A percentile compares a stretch with the other conserved stretches of the same genome.
Evolutionary conservation across 305 asterid species (phyloP).

Genomic region (Fraxinus angustifolia): DNA sequence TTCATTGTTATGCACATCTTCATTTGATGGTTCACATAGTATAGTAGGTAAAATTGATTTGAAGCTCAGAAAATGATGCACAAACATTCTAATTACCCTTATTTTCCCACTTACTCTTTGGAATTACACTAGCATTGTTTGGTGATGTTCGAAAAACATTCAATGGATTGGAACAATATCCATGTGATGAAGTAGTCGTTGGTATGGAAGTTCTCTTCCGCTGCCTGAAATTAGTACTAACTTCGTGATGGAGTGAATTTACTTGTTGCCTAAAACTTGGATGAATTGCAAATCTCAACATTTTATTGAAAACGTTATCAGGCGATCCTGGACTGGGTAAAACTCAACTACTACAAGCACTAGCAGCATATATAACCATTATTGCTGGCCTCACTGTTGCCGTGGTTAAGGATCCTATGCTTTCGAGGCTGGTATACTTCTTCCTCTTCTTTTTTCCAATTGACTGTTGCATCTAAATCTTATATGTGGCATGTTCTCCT

Average conservation of each 20-base stretch:
- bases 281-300: neutral
- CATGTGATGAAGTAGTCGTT: neutral
- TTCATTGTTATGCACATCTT: neutral
- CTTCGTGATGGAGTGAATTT: neutral
- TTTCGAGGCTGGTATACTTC: neutral
- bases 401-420: neutral
- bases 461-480: neutral
- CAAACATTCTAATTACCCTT: neutral
- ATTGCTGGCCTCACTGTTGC: neutral
- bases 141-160: neutral
- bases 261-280: neutral
- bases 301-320: neutral
- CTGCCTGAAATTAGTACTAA: neutral
- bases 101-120: neutral
- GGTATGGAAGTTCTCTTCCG: neutral
- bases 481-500: neutral
- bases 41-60: neutral
- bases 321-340: neutral
- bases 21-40: neutral
- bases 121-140: neutral
- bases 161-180: neutral
- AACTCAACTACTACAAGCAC: neutral
- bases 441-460: neutral
- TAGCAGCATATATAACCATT: neutral
- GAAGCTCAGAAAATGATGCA: neutral